Conservation (phyloP, 805 yeast genomes). For the Grigorovia humatica region DNA sequence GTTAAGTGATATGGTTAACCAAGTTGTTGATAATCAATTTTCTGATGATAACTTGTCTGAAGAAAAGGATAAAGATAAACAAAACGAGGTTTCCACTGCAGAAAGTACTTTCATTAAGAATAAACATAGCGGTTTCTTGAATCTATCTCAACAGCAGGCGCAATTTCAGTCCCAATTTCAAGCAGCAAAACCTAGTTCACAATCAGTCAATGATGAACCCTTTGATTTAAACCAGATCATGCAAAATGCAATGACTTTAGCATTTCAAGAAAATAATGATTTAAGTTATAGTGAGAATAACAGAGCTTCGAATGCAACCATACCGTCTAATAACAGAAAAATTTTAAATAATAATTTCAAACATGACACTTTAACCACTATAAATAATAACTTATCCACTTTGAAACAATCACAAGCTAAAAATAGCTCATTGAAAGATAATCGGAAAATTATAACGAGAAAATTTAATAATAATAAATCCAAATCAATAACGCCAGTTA, state of each 20-base stretch:
- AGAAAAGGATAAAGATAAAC: slow-evolving; percentile 1
- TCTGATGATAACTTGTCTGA: slow-evolving; percentile 2
- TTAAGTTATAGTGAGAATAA: neutral
- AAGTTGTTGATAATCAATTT: slow-evolving; percentile 36
- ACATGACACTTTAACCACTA: neutral
- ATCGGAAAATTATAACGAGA: neutral
- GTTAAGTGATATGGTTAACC: slow-evolving; percentile 44
- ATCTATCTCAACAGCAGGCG: neutral
- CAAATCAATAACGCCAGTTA: neutral
- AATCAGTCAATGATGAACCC: slow-evolving; percentile 30
- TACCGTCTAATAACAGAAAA: slow-evolving; percentile 7
- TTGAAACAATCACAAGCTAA: neutral
- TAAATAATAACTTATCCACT: neutral
- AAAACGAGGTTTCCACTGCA: slow-evolving; percentile 2
- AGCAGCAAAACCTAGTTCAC: neutral
- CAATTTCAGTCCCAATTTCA: neutral
- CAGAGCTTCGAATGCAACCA: neutral
- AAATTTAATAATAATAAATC: neutral
- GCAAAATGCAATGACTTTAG: slow-evolving; percentile 70
- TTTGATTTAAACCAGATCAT: slow-evolving; percentile 62
- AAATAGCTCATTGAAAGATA: neutral
- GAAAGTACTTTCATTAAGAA: neutral
- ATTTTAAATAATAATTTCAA: neutral
- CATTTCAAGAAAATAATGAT: slow-evolving; percentile 37
- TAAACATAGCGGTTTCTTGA: neutral